Evolutionary conservation across 1,284 basidiomycete species (phyloP).

Genomic region (Mycosarcoma mackinlayi): DNA sequence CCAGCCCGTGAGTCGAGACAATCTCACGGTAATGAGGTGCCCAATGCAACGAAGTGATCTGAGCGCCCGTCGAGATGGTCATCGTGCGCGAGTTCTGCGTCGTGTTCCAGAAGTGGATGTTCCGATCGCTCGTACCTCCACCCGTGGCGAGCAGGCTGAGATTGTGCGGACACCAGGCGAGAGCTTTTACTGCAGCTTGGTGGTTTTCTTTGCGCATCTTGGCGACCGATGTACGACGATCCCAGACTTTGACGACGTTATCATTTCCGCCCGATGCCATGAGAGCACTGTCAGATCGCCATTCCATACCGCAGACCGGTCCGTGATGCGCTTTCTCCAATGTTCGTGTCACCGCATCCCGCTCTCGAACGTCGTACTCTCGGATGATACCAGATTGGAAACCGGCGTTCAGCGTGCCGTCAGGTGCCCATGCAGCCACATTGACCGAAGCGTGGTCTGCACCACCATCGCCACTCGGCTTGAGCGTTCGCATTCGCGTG

Average conservation of each 20-base stretch:
- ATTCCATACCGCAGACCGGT: slow-evolving; percentile 64
- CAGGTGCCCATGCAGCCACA: slow-evolving; percentile 62
- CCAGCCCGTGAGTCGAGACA: slow-evolving; percentile 84
- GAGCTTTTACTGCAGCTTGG: slow-evolving; percentile 71
- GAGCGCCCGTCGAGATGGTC: slow-evolving; percentile 72
- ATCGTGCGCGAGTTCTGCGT: slow-evolving; percentile 63
- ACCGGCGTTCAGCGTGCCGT: slow-evolving; percentile 62
- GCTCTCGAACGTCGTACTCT: slow-evolving; percentile 64
- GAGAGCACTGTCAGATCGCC: slow-evolving; percentile 73
- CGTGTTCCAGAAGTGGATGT: slow-evolving; percentile 85
- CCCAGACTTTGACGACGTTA: slow-evolving; percentile 93
- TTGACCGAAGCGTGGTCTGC: slow-evolving; percentile 59
- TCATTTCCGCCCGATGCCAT: slow-evolving; percentile 96
- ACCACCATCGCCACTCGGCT: slow-evolving; percentile 61
- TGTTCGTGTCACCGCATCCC: slow-evolving; percentile 58
- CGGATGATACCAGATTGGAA: slow-evolving; percentile 64
- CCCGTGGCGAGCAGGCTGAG: slow-evolving; percentile 89
- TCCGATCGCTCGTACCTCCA: slow-evolving; percentile 93
- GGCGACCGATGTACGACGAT: slow-evolving; percentile 86
- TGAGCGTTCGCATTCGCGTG: slow-evolving; percentile 79
- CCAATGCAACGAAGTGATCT: slow-evolving; percentile 92
- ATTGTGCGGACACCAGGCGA: slow-evolving; percentile 99
- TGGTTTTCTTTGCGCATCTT: slow-evolving; percentile 84
- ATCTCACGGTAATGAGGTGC: slow-evolving; percentile 89
- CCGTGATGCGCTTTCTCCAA: slow-evolving; percentile 62